These are phyloP conservation scores for Desmodesmus armatus DNA, from an alignment of 139 green algal species.

Conservation along the genomic window DNA sequence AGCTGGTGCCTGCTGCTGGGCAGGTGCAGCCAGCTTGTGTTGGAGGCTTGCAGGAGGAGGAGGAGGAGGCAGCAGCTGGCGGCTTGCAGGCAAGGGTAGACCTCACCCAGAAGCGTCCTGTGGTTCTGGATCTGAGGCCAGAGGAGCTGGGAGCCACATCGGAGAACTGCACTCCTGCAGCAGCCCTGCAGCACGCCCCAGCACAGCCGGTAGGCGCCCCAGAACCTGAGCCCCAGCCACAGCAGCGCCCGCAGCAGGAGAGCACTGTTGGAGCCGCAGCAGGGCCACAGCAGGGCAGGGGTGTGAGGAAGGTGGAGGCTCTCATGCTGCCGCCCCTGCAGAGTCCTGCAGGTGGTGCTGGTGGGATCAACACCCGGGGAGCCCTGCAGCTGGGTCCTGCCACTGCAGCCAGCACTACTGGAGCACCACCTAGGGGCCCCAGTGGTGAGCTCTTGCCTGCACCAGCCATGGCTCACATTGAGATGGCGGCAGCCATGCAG, in stretches of 20 bases:
- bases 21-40: background rate
- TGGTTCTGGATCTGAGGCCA: too few relatives aligned
- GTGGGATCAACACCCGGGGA: too few relatives aligned
- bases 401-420: too few relatives aligned
- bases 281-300: background rate
- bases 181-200: background rate
- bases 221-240: background rate
- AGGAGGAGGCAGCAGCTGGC: background rate
- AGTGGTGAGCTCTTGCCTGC: too few relatives aligned
- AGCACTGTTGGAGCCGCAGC: background rate
- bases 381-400: background rate
- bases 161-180: background rate
- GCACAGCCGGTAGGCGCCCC: background rate
- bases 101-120: too few relatives aligned
- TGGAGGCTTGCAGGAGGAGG: background rate
- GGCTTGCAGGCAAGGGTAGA: background rate
- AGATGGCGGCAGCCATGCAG: too few relatives aligned
- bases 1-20: background rate
- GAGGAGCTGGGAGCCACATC: too few relatives aligned
- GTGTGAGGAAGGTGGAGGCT: too few relatives aligned
- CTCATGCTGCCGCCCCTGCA: too few relatives aligned
- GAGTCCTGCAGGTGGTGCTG: too few relatives aligned
- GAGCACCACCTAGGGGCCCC: too few relatives aligned
- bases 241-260: background rate
- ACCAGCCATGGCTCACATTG: too few relatives aligned